Conservation (phyloP, 148 eudicot species). For the Chenopodium formosanum region DNA sequence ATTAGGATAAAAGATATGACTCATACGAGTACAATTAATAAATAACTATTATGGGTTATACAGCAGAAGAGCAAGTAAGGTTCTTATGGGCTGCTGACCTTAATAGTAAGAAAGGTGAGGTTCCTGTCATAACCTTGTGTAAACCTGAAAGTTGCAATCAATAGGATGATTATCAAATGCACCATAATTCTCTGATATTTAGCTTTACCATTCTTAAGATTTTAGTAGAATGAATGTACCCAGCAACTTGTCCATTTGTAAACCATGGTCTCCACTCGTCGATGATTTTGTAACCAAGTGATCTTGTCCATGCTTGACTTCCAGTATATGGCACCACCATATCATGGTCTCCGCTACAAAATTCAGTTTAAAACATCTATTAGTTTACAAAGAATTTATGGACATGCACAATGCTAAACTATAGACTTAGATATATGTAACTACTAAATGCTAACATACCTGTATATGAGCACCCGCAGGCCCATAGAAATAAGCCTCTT, state of each 20-base stretch:
- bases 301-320: slow-evolving; percentile 33
- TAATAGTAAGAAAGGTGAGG: slow-evolving; percentile 36
- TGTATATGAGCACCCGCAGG: slow-evolving; percentile 36
- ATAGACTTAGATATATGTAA: not conserved
- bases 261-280: slow-evolving; percentile 37
- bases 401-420: not conserved
- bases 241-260: slow-evolving; percentile 30
- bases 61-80: too few species aligned
- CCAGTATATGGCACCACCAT: slow-evolving; percentile 39
- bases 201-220: not conserved
- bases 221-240: slow-evolving; percentile 16
- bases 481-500: slow-evolving; percentile 31
- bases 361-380: not conserved
- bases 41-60: not conserved
- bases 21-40: not conserved
- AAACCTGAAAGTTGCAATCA: slow-evolving; percentile 26
- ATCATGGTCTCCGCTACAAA: slow-evolving; percentile 36
- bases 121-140: slow-evolving; percentile 34
- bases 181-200: not conserved
- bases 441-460: slow-evolving; percentile 13
- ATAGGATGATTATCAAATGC: not conserved
- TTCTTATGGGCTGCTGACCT: slow-evolving; percentile 23
- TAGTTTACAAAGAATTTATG: not conserved
- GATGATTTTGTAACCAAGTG: slow-evolving; percentile 32
- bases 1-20: not conserved